Evolutionary conservation across 495 filamentous ascomycete genomes (phyloP).

Genomic region (Daldinia childiae): DNA sequence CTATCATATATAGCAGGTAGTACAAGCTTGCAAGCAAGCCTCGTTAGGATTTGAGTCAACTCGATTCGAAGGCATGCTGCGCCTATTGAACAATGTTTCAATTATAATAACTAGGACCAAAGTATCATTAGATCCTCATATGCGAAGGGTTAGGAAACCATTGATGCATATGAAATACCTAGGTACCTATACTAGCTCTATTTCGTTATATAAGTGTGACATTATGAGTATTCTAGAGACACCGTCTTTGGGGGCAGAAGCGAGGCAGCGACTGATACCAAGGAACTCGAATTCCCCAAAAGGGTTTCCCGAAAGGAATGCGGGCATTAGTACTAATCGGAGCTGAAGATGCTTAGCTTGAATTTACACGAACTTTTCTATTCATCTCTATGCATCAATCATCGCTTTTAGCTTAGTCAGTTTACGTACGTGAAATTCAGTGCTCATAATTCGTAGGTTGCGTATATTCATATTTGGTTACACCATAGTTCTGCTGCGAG

Average conservation of each 20-base stretch:
- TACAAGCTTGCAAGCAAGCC: neutral
- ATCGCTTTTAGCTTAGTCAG: neutral
- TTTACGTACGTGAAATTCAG: neutral
- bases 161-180: too few species aligned
- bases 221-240: too few species aligned
- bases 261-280: neutral
- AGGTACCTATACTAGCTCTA: too few species aligned
- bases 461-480: conserved; percentile 4
- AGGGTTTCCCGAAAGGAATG: conserved; percentile 4
- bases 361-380: too few species aligned
- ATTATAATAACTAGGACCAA: conserved; percentile 6
- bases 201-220: too few species aligned
- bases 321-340: neutral
- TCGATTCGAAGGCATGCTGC: conserved; percentile 5
- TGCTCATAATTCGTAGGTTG: neutral
- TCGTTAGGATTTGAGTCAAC: conserved; percentile 14
- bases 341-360: conserved; percentile 5
- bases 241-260: neutral
- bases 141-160: neutral
- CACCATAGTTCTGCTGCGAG: conserved; percentile 2
- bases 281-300: neutral
- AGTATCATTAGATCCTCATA: neutral
- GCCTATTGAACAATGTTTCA: conserved; percentile 13
- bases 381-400: neutral
- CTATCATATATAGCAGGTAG: neutral